A percentile compares a stretch with the other conserved stretches of the same genome.
Evolutionary conservation across 495 filamentous ascomycete genomes (phyloP).

Genomic region (Penicillium odoratum): DNA sequence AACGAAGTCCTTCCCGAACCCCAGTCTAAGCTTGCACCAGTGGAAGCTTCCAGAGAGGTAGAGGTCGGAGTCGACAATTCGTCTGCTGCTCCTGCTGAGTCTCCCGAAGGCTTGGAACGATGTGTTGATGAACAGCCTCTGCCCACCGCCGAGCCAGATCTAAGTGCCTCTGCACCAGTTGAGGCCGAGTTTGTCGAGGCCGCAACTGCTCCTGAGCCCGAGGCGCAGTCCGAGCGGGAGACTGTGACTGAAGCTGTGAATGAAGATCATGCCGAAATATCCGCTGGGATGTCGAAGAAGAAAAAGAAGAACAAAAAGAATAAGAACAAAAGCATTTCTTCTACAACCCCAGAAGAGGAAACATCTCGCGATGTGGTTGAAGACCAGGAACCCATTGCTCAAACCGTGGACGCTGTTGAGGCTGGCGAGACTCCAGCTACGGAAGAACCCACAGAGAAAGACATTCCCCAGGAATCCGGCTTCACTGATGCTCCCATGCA

Average conservation of each 20-base stretch:
- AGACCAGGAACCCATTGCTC: background rate
- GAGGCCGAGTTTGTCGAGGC: background rate
- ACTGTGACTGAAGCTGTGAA: conserved; percentile 2
- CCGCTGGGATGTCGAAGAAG: conserved; percentile 32
- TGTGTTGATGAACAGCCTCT: background rate
- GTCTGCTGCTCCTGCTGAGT: background rate
- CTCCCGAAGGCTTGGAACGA: background rate
- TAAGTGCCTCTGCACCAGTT: background rate
- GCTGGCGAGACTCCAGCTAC: background rate
- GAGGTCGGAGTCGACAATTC: conserved; percentile 3
- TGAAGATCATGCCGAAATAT: conserved; percentile 13
- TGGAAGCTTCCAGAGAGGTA: conserved; percentile 8
- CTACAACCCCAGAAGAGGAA: conserved; percentile 1
- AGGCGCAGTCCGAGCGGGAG: conserved; percentile 3
- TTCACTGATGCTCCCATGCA: background rate
- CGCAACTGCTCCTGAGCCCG: conserved; percentile 5
- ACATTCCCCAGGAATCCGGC: conserved; percentile 5
- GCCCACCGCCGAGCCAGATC: conserved; percentile 1
- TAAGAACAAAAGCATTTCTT: conserved; percentile 28
- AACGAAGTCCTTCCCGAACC: background rate
- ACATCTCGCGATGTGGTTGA: background rate
- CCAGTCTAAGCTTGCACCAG: conserved; percentile 4
- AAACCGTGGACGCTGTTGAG: background rate
- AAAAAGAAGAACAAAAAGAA: conserved; percentile 41
- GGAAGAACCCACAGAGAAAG: conserved; percentile 3